Conservation (phyloP, 129 eudicot genomes). For the Solidago caesia region DNA sequence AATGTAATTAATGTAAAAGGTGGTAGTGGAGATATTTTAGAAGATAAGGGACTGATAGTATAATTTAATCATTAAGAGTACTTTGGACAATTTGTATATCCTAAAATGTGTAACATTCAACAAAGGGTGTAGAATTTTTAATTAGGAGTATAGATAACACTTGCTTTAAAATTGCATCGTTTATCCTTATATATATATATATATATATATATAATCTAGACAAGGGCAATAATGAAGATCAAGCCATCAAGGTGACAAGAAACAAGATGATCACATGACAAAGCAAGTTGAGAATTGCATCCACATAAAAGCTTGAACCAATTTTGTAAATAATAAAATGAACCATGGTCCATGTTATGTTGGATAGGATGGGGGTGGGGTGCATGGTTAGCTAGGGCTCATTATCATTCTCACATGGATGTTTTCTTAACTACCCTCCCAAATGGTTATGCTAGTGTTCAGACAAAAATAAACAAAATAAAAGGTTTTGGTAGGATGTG, state of each 20-base stretch:
- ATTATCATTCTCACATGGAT: constrained; percentile 33
- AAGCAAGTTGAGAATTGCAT: constrained; percentile 24
- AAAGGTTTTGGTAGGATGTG: not conserved
- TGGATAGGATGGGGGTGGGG: constrained; percentile 29
- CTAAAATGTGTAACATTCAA: too few relatives aligned
- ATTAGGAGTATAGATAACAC: too few relatives aligned
- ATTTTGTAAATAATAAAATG: not conserved
- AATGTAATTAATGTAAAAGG: too few relatives aligned
- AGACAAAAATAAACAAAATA: not conserved
- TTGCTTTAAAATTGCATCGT: too few relatives aligned
- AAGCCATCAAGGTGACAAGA: constrained; percentile 3
- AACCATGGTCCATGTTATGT: constrained; percentile 31
- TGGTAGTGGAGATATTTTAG: too few relatives aligned
- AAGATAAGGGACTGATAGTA: too few relatives aligned
- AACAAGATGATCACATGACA: constrained; percentile 25
- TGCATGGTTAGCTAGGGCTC: constrained; percentile 25
- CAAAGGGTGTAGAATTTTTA: too few relatives aligned
- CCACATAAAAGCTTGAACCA: constrained; percentile 17
- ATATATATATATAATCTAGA: too few relatives aligned
- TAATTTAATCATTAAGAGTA: too few relatives aligned
- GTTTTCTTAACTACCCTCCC: constrained; percentile 33
- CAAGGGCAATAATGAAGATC: constrained; percentile 17
- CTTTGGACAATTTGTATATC: too few relatives aligned
- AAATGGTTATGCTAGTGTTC: constrained; percentile 16
- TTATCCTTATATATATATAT: too few relatives aligned